Evolutionary conservation across 169 alveolate genomes (phyloP).

Genomic region (Plasmodium gallinaceum): DNA sequence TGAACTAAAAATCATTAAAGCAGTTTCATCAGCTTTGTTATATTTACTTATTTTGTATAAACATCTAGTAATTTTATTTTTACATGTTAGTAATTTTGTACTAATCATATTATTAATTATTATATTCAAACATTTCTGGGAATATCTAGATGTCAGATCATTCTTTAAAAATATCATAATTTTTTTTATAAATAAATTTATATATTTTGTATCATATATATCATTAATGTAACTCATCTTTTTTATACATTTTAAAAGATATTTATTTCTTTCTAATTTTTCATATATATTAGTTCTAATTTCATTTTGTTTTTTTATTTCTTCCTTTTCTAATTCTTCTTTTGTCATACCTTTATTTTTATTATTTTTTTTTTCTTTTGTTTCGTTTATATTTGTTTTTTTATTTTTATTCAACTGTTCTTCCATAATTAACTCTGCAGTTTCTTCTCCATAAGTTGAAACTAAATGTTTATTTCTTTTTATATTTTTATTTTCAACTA

Average conservation of each 20-base stretch:
- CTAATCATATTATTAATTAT: conserved; percentile 61
- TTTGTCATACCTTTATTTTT: conserved; percentile 52
- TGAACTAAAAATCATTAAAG: conserved; percentile 65
- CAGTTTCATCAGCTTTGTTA: conserved; percentile 69
- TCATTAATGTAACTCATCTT: conserved; percentile 53
- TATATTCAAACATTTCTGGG: conserved; percentile 44
- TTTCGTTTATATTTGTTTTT: background rate
- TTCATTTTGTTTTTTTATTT: conserved; percentile 61
- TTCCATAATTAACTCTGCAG: conserved; percentile 73
- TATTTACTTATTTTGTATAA: conserved; percentile 68
- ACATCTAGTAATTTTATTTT: conserved; percentile 64
- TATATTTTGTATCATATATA: conserved; percentile 42
- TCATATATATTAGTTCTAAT: conserved; percentile 34
- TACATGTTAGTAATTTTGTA: conserved; percentile 37
- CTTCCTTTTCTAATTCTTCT: conserved; percentile 74
- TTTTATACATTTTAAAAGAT: conserved; percentile 51
- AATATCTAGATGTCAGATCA: conserved; percentile 64
- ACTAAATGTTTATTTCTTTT: conserved; percentile 60
- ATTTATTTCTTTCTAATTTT: conserved; percentile 64
- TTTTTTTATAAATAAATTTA: conserved; percentile 68
- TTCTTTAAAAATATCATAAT: conserved; percentile 67
- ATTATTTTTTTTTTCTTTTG: conserved; percentile 39
- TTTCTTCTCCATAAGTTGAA: conserved; percentile 66
- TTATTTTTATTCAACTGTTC: conserved; percentile 57
- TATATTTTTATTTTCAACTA: conserved; percentile 62